Base-by-base conservation (phyloP, 352 stramenopile genomes). In the Aphanomyces euteiches region DNA sequence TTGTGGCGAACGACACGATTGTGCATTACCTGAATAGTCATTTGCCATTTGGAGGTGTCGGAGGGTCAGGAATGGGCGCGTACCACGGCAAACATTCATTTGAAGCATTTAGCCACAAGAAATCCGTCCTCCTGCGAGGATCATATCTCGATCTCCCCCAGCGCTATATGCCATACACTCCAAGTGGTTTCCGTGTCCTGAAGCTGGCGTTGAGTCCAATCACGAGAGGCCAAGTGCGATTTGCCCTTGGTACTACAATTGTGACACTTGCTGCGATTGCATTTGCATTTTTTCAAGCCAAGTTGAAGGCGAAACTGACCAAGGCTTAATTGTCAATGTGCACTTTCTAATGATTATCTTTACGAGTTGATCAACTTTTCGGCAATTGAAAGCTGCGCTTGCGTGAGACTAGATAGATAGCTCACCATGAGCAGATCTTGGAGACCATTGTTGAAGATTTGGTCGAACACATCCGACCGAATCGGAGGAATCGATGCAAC, bases 371-470 rank as follows among this genome's bases (percentile, higher is more conserved):
- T 97, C 75, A 99, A 85, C 83, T 99, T 98, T 80, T 99, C 96
- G 39, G 96, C 93, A 88, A 99, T 98, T 43, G 89, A 93, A 50
- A 99, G 82, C 83, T 99, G 96, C 69, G 96, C 97, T 83, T 97
- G 90, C 58, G 97, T 99, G 72, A 99, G 87, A 67, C 96, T 97
- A 66, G 91, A 97, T 73, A 99, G 89, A 81, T 99, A 99, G 67
- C 92, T 98, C 28, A 99, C 96, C 96, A 99, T 99, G 70, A 99
- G 86, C 65, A 99, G 85, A 81, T 99, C 97, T 83, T 99, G 96
- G 74, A 99, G 78, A 19, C 96, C 96, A 74, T 92, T 93, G 78
- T 95, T 95, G 79, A 99, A 98, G 63, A 98, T 90, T 71, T 97
- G 95, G 81, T 98, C 95, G 77, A 99, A 98, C 72, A 97, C 88